phyloP scores from a whole-genome alignment of 2,329 filamentous ascomycete species.

The Pseudogymnoascus verrucosus region DNA sequence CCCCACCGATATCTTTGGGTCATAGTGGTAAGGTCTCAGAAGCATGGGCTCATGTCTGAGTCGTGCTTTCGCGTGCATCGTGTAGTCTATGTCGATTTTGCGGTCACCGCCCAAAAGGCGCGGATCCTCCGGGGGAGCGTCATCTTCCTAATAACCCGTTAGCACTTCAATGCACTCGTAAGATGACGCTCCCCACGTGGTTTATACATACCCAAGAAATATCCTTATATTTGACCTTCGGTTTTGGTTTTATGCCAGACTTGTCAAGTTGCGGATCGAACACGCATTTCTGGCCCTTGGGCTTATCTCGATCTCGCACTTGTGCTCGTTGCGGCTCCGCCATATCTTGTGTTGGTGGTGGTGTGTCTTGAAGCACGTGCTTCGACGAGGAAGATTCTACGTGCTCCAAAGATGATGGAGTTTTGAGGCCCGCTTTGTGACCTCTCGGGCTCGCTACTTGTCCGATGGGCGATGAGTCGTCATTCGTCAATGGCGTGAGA shows the following conservation, averaged over 20 bases:
- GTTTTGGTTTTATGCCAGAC: slow-evolving; percentile 44
- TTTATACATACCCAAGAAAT: slow-evolving; percentile 57
- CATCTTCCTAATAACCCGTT: slow-evolving; percentile 66
- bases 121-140: slow-evolving; percentile 72
- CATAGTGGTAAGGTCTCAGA: slow-evolving; percentile 73
- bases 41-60: slow-evolving; percentile 68
- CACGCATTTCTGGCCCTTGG: slow-evolving; percentile 50
- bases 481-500: slow-evolving; percentile 58
- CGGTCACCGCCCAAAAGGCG: slow-evolving; percentile 63
- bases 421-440: slow-evolving; percentile 26
- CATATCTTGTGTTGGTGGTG: slow-evolving; percentile 2
- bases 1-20: slow-evolving; percentile 74
- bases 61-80: slow-evolving; percentile 58
- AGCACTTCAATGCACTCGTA: slow-evolving; percentile 36
- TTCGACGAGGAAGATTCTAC: slow-evolving; percentile 9
- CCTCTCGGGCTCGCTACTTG: slow-evolving; percentile 47
- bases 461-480: slow-evolving; percentile 54
- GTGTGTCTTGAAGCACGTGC: slow-evolving; percentile 5
- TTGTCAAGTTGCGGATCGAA: slow-evolving; percentile 44
- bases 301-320: slow-evolving; percentile 48
- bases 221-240: slow-evolving; percentile 54
- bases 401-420: slow-evolving; percentile 27
- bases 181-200: slow-evolving; percentile 52
- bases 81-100: slow-evolving; percentile 59
- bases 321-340: slow-evolving; percentile 28